Conservation (phyloP, 495 filamentous ascomycete species). For the Thozetella sp. region DNA sequence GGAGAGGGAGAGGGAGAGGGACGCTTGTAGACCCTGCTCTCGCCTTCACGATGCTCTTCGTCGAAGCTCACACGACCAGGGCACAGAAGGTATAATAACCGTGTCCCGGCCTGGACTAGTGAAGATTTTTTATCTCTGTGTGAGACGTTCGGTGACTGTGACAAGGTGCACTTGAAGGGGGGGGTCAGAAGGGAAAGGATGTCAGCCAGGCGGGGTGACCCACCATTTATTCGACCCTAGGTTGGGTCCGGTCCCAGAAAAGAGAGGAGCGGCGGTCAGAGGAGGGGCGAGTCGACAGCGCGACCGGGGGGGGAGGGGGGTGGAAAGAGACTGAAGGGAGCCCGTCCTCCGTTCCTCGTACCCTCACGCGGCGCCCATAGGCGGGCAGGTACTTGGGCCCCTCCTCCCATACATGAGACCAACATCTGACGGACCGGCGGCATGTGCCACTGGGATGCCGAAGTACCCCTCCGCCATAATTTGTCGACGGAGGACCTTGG, state of each 20-base stretch:
- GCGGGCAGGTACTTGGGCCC: too few relatives aligned
- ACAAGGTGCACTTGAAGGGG: conserved; percentile 7
- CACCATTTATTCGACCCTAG: conserved; percentile 30
- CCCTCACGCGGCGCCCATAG: too few relatives aligned
- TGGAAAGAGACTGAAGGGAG: background rate
- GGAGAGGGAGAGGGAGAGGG: too few relatives aligned
- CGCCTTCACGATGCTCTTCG: background rate
- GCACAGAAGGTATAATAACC: background rate
- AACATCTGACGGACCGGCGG: conserved; percentile 9
- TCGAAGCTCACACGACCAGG: background rate
- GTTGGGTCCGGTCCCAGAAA: conserved; percentile 14
- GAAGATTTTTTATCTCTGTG: background rate
- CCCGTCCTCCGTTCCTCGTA: background rate
- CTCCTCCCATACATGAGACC: conserved; percentile 7
- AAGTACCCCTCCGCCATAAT: conserved; percentile 4
- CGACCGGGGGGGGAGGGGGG: background rate
- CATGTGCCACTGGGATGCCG: conserved; percentile 13
- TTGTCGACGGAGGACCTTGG: conserved; percentile 4
- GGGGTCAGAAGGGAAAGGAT: conserved; percentile 30
- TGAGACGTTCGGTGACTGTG: background rate
- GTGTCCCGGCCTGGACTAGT: too few relatives aligned
- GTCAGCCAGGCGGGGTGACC: conserved; percentile 28
- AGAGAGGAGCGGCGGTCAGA: conserved; percentile 2
- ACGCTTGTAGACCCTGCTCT: background rate
- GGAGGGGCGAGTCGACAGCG: background rate